These are phyloP conservation scores for Monilinia laxa DNA, from an alignment of 2,329 filamentous ascomycete genomes.

Conservation along the genomic window DNA sequence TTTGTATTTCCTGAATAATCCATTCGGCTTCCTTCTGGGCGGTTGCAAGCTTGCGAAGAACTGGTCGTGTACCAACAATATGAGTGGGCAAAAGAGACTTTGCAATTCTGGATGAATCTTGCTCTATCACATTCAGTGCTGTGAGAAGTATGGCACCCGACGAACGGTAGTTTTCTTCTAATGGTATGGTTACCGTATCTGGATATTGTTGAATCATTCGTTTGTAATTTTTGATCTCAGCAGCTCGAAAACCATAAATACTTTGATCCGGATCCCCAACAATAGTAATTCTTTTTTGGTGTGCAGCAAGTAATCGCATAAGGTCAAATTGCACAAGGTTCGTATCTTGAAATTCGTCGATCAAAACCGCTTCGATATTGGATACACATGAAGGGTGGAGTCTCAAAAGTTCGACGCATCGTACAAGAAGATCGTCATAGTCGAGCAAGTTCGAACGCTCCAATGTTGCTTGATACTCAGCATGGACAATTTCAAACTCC, in stretches of 20 bases:
- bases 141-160: slow-evolving; percentile 79
- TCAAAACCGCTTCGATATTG: slow-evolving; percentile 86
- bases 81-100: slow-evolving; percentile 82
- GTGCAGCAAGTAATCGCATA: slow-evolving; percentile 81
- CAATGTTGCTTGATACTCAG: slow-evolving; percentile 76
- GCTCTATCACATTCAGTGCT: slow-evolving; percentile 84
- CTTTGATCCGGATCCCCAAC: slow-evolving; percentile 97
- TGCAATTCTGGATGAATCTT: slow-evolving; percentile 76
- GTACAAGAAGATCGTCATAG: slow-evolving; percentile 87
- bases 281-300: slow-evolving; percentile 76
- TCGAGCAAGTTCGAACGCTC: slow-evolving; percentile 79
- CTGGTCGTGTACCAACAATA: slow-evolving; percentile 73
- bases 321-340: slow-evolving; percentile 93
- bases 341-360: slow-evolving; percentile 97
- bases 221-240: slow-evolving; percentile 84
- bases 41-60: slow-evolving; percentile 71
- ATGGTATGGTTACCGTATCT: slow-evolving; percentile 74
- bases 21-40: slow-evolving; percentile 77
- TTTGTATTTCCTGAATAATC: slow-evolving; percentile 81
- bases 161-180: slow-evolving; percentile 94
- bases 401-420: slow-evolving; percentile 76
- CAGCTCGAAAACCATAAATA: slow-evolving; percentile 94
- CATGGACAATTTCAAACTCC: slow-evolving; percentile 69
- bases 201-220: slow-evolving; percentile 76
- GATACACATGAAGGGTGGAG: slow-evolving; percentile 76